Base-by-base conservation (phyloP, 257 asterid species). In the Ilex asprella region DNA sequence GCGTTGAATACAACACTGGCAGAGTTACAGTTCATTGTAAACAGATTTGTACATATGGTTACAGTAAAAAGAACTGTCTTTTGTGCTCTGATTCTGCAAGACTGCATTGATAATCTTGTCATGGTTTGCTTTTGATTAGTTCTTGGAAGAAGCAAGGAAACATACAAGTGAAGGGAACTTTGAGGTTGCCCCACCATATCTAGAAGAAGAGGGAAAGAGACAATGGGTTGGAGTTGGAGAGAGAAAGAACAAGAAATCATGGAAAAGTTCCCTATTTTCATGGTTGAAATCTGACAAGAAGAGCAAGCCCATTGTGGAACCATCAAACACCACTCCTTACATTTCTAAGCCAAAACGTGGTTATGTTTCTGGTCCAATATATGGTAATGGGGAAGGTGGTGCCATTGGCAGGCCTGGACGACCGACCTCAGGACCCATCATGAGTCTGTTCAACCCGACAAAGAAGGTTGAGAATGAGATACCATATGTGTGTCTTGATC, bases 71-170 rank as follows among this genome's bases (percentile, higher is more conserved):
- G 7, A 11, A 11, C 47, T 12, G 39, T 31, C 50, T 16, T 52
- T 35, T 12, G 30, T 39, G 35, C 6, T 31, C n/a, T 46, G 32
- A 58, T 56, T 43, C 55, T 29, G 1, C 29, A n/a, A 41, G 7
- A 7, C 21, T 60, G 12, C 44, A 49, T 55, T 35, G 35, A 50
- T 1, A 14, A 32, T 12, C 44, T 59, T 29, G 12, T 14, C 8
- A 57, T 4, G 16, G 2, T 63, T 59, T 21, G 60, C 30, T 31
- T 16, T 60, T 56, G 57, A 70, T 29, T 71, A 87, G 97, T 85
- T 91, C 76, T 63, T 87, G 71, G 70, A 75, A 78, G 95, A 86
- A 76, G 97, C 95, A 60, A 82, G 70, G 72, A 75, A 63, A 11
- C 76, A 59, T 46, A 35, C 68, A 29, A 8, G 31, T 39, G 70